phyloP scores from a whole-genome alignment of 169 alveolate species.

The Hepatocystis sp. region DNA sequence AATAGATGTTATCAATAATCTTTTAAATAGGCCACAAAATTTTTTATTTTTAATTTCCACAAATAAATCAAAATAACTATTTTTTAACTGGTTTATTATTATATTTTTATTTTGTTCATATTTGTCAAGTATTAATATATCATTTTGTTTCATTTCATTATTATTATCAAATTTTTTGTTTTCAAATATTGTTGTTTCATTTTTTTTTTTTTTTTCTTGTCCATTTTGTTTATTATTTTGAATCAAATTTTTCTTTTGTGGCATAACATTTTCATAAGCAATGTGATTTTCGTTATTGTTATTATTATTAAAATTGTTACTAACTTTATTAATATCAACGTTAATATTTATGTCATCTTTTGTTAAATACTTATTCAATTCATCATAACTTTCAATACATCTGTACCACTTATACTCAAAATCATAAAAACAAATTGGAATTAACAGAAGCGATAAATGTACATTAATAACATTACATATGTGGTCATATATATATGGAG shows the following conservation, averaged over 20 bases:
- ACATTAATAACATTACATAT: constrained; percentile 72
- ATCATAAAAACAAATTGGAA: constrained; percentile 73
- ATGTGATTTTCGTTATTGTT: too few relatives aligned
- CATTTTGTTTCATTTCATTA: not conserved
- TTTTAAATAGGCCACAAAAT: constrained; percentile 46
- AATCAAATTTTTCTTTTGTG: too few relatives aligned
- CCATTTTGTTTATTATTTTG: not conserved
- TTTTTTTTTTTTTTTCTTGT: too few relatives aligned
- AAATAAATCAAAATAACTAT: constrained; percentile 45
- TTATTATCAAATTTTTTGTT: too few relatives aligned
- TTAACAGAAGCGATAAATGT: constrained; percentile 57
- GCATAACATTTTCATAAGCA: too few relatives aligned
- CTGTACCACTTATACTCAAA: constrained; percentile 68
- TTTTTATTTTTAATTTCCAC: constrained; percentile 39
- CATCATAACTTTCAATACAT: constrained; percentile 66
- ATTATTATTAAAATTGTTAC: too few relatives aligned
- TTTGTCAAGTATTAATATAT: constrained; percentile 15
- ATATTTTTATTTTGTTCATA: constrained; percentile 70
- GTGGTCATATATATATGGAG: constrained; percentile 76
- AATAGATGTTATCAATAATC: constrained; percentile 45
- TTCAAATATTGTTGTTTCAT: not conserved
- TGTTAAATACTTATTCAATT: constrained; percentile 12
- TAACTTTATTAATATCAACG: not conserved
- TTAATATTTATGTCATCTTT: not conserved
- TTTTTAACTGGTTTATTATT: constrained; percentile 47